These are phyloP conservation scores for Xylogone sp. DNA, from an alignment of 2,329 filamentous ascomycete genomes.

Conservation along the genomic window DNA sequence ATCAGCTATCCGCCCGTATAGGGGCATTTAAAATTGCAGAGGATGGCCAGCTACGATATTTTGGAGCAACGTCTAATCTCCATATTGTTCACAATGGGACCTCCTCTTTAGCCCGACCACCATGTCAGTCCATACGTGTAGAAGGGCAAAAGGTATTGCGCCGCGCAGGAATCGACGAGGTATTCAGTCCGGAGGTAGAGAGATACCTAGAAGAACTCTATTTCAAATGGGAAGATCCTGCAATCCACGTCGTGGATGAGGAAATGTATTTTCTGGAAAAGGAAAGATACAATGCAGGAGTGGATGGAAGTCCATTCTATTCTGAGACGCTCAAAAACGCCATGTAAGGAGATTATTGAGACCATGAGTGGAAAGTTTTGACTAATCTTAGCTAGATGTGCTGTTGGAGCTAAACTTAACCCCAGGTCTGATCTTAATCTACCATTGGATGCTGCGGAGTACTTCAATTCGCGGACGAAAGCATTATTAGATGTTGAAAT, in stretches of 20 bases:
- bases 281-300: neutral
- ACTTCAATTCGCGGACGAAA: conserved; percentile 40
- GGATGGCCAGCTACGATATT: conserved; percentile 13
- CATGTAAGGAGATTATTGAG: conserved; percentile 5
- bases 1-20: conserved; percentile 6
- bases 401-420: conserved; percentile 31
- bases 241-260: conserved; percentile 9
- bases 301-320: conserved; percentile 5
- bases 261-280: conserved; percentile 6
- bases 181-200: conserved; percentile 2
- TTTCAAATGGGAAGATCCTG: conserved; percentile 10
- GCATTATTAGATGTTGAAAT: conserved; percentile 42
- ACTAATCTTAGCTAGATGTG: conserved; percentile 18
- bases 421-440: conserved; percentile 31
- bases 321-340: conserved; percentile 8
- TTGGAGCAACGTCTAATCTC: conserved; percentile 11
- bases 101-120: conserved; percentile 1
- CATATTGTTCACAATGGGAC: conserved; percentile 8
- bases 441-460: conserved; percentile 32
- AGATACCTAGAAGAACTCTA: conserved; percentile 8
- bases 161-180: conserved; percentile 4
- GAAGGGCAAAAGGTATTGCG: conserved; percentile 6
- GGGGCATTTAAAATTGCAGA: conserved; percentile 10
- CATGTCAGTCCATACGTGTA: conserved; percentile 2
- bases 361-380: neutral